Evolutionary conservation across 805 yeast genomes (phyloP).

Genomic region (Zygotorulaspora danielsina): DNA sequence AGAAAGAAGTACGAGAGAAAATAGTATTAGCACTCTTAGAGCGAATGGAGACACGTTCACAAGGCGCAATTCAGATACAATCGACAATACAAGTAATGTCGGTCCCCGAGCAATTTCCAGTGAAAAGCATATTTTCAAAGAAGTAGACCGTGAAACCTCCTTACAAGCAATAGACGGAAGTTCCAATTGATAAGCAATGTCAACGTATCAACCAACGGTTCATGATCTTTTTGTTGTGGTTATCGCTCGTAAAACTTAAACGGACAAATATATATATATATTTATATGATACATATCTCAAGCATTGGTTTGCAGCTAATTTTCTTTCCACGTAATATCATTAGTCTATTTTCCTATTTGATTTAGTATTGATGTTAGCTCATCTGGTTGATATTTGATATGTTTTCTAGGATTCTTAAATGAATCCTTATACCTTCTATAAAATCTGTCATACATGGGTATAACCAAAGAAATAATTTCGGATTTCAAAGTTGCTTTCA

Average conservation of each 20-base stretch:
- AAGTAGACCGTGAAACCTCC: slow-evolving; percentile 9
- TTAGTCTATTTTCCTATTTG: slow-evolving; percentile 26
- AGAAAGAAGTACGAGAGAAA: slow-evolving; percentile 3
- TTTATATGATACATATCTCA: too few relatives aligned
- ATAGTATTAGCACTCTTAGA: slow-evolving; percentile 10
- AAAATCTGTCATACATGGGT: slow-evolving; percentile 81
- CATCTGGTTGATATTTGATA: slow-evolving; percentile 36
- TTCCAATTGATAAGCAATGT: neutral
- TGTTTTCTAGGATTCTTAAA: slow-evolving; percentile 38
- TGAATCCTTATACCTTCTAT: slow-evolving; percentile 51
- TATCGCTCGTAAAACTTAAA: too few relatives aligned
- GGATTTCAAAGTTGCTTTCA: slow-evolving; percentile 58
- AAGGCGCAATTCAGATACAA: slow-evolving; percentile 2
- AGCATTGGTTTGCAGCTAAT: too few relatives aligned
- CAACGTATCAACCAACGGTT: neutral
- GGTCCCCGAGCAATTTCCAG: slow-evolving; percentile 6
- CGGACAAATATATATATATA: too few relatives aligned
- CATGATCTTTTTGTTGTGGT: neutral
- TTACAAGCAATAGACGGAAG: slow-evolving; percentile 8
- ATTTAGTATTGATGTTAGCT: slow-evolving; percentile 27
- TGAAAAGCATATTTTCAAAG: slow-evolving; percentile 13
- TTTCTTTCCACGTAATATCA: too few relatives aligned
- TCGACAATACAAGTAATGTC: slow-evolving; percentile 4
- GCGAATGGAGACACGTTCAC: slow-evolving; percentile 5
- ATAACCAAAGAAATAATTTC: slow-evolving; percentile 69